Evolutionary conservation across 805 yeast genomes (phyloP).

Genomic region (Osmozyma mogii): DNA sequence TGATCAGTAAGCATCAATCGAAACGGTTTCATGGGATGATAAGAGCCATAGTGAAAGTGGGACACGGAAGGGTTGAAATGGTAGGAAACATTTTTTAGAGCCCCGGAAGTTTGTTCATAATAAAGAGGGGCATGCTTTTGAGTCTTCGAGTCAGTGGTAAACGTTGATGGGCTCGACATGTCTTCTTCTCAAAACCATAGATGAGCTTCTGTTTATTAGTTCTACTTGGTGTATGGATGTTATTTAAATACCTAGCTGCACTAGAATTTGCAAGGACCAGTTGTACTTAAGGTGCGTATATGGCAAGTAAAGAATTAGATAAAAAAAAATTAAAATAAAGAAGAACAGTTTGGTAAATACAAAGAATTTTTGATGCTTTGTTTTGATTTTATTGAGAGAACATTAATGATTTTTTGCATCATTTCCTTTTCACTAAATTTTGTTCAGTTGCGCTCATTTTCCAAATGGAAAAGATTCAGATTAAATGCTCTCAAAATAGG

Average conservation of each 20-base stretch:
- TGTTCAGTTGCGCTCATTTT: too few relatives aligned
- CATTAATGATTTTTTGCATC: too few relatives aligned
- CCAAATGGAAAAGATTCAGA: too few relatives aligned
- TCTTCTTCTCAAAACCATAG: constrained; percentile 1
- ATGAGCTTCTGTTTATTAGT: background rate
- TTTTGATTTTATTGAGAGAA: too few relatives aligned
- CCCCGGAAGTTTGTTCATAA: constrained; percentile 17
- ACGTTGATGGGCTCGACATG: constrained; percentile 13
- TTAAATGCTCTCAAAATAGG: too few relatives aligned
- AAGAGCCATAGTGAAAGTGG: constrained; percentile 81
- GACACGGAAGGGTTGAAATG: constrained; percentile 80
- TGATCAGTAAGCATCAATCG: constrained; percentile 91
- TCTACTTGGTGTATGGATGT: constrained; percentile 1
- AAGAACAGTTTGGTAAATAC: too few relatives aligned
- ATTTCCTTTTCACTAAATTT: too few relatives aligned
- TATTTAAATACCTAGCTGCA: background rate
- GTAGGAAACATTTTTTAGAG: constrained; percentile 54
- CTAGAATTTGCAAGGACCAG: background rate
- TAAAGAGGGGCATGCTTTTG: constrained; percentile 25
- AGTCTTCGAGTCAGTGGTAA: constrained; percentile 28
- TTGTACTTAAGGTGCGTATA: too few relatives aligned
- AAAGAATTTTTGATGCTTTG: too few relatives aligned
- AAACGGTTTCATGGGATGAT: constrained; percentile 98
- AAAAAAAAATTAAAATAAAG: too few relatives aligned
- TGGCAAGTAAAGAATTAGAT: too few relatives aligned